Percentiles rank a stretch among this genome's conserved stretches.
These are phyloP conservation scores for Aquanectria penicillioides DNA, from an alignment of 2,329 filamentous ascomycete species.

Conservation along the genomic window DNA sequence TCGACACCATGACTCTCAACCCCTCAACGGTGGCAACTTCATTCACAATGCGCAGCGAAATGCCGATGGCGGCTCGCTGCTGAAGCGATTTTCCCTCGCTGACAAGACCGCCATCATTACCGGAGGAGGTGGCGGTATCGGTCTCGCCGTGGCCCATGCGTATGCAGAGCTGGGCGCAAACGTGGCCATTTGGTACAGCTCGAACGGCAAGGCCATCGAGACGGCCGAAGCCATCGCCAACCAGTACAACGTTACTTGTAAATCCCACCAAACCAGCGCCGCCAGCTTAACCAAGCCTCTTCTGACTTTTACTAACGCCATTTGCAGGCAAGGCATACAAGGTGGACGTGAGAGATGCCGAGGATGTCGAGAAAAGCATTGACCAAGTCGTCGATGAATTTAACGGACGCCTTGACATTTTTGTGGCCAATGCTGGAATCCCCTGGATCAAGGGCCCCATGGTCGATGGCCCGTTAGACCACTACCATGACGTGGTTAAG, in stretches of 20 bases:
- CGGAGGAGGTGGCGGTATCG: conserved; percentile 71
- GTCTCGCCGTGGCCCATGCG: conserved; percentile 68
- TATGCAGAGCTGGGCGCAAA: conserved; percentile 75
- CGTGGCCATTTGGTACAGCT: conserved; percentile 75
- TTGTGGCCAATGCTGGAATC: conserved; percentile 80
- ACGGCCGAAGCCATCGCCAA: conserved; percentile 69
- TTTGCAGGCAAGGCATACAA: conserved; percentile 66
- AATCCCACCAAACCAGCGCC: conserved; percentile 46
- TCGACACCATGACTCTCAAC: background rate
- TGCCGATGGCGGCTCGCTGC: background rate
- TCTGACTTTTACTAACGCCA: background rate
- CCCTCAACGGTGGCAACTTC: background rate
- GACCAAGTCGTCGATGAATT: conserved; percentile 68
- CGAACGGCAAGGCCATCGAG: conserved; percentile 68
- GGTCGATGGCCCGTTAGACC: conserved; percentile 69
- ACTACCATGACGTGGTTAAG: conserved; percentile 73
- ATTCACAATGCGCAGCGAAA: background rate
- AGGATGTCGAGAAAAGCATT: conserved; percentile 60
- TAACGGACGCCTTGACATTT: conserved; percentile 77
- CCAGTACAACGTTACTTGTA: conserved; percentile 72
- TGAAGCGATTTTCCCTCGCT: conserved; percentile 65
- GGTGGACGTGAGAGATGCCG: conserved; percentile 64
- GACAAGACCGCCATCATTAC: conserved; percentile 74
- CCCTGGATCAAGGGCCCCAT: conserved; percentile 75
- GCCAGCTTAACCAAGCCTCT: background rate